Evolutionary conservation across 2,329 filamentous ascomycete genomes (phyloP).

Genomic region (Apiospora arundinis): DNA sequence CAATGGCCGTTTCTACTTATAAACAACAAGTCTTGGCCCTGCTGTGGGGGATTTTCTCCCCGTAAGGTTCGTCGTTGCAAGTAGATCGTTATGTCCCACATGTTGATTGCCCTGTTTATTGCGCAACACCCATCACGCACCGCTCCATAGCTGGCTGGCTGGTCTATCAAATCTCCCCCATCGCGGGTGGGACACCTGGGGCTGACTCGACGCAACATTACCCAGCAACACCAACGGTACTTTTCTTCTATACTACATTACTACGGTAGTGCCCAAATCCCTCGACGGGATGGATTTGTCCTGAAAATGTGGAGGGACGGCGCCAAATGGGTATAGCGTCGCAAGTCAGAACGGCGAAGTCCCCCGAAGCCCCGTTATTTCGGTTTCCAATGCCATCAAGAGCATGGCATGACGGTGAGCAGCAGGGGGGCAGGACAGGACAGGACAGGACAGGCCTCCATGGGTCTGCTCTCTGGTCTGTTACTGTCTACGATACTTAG

Average conservation of each 20-base stretch:
- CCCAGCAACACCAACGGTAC: background rate
- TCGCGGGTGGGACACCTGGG: background rate
- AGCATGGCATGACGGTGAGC: background rate
- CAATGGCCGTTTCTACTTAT: background rate
- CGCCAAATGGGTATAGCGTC: slow-evolving; percentile 3
- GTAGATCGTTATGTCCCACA: slow-evolving; percentile 16
- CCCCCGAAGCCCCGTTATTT: slow-evolving; percentile 7
- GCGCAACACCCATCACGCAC: background rate
- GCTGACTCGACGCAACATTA: background rate
- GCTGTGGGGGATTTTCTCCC: background rate
- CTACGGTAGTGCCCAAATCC: too few species aligned
- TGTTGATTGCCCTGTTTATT: slow-evolving; percentile 10
- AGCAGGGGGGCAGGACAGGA: background rate
- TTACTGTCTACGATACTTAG: background rate
- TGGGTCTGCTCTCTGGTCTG: background rate
- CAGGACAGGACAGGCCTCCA: background rate
- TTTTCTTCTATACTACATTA: too few species aligned
- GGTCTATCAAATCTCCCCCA: too few species aligned
- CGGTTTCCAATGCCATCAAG: background rate
- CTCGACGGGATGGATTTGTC: background rate
- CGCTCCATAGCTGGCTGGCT: too few species aligned
- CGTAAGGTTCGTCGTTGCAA: background rate
- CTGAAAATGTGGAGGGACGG: background rate
- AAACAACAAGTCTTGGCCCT: slow-evolving; percentile 11
- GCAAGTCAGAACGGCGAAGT: background rate